Evolutionary conservation across 495 filamentous ascomycete species (phyloP).

Genomic region (Lindgomyces ingoldianus): DNA sequence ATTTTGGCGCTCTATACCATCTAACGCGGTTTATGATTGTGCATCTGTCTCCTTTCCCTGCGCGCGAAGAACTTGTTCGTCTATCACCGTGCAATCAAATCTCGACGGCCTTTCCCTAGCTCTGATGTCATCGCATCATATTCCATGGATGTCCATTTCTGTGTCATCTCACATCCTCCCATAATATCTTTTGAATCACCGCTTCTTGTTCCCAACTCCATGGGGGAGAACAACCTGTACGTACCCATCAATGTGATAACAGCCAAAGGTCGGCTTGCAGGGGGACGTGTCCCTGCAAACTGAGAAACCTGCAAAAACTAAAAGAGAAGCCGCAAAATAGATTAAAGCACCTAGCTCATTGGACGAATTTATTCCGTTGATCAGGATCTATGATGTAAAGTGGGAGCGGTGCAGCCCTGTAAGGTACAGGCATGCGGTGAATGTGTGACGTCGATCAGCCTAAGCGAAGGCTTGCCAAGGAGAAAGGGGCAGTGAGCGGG

Average conservation of each 20-base stretch:
- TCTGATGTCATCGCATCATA: neutral
- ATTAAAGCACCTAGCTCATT: constrained; percentile 15
- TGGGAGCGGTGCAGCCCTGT: constrained; percentile 6
- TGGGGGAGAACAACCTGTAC: no score
- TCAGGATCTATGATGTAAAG: neutral
- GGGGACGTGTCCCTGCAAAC: no score
- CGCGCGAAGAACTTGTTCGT: no score
- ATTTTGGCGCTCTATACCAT: neutral
- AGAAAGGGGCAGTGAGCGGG: constrained; percentile 16
- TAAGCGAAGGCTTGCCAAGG: constrained; percentile 23
- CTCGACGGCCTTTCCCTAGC: neutral
- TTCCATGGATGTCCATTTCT: neutral
- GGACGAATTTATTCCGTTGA: neutral
- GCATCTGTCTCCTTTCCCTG: neutral
- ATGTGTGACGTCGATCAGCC: constrained; percentile 31
- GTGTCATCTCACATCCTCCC: no score
- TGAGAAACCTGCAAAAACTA: no score
- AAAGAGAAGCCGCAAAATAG: constrained; percentile 8
- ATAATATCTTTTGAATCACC: no score
- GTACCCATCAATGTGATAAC: neutral
- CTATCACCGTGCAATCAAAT: no score
- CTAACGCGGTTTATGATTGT: neutral
- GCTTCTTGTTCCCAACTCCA: no score
- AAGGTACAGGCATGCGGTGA: constrained; percentile 6
- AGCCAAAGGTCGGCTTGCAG: neutral